Percentiles rank a stretch among this genome's conserved stretches.
Conservation (phyloP, 2,329 filamentous ascomycete species). For the Trichophyton verrucosum region DNA sequence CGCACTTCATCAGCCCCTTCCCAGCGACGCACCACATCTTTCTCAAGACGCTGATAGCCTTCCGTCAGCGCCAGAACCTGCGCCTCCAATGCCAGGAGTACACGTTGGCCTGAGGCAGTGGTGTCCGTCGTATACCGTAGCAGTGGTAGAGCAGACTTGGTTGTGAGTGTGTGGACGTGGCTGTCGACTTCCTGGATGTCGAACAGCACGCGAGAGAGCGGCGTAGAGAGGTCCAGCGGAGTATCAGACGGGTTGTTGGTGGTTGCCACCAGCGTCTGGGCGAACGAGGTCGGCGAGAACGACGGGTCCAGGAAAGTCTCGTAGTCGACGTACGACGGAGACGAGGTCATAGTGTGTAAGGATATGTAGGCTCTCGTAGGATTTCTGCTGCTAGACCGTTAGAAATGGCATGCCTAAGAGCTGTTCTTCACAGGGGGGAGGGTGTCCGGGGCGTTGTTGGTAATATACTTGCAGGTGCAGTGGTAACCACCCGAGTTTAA, state of each 20-base stretch:
- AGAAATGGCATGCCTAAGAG: not conserved
- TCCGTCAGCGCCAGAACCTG: constrained; percentile 71
- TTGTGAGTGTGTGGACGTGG: constrained; percentile 81
- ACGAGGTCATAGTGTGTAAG: not conserved
- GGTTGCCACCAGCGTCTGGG: constrained; percentile 73
- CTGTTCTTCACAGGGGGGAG: not conserved
- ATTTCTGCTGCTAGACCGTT: not conserved
- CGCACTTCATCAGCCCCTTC: constrained; percentile 74
- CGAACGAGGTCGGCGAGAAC: constrained; percentile 72
- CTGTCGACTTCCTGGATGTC: constrained; percentile 96
- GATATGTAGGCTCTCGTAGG: not conserved
- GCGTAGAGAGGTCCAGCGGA: constrained; percentile 84
- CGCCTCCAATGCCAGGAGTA: constrained; percentile 63
- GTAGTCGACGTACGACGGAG: constrained; percentile 69
- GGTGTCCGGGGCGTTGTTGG: not conserved
- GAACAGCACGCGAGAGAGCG: constrained; percentile 84
- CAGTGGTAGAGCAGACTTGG: constrained; percentile 67
- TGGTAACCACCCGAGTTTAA: not conserved
- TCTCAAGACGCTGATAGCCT: constrained; percentile 73
- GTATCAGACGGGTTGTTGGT: constrained; percentile 90
- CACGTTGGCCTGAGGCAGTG: constrained; percentile 56
- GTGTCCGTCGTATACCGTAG: constrained; percentile 65
- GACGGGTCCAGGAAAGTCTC: constrained; percentile 73
- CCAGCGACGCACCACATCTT: constrained; percentile 75
- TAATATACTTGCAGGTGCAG: not conserved